These are phyloP conservation scores for Corchorus capsularis DNA, from an alignment of 345 rosid genomes.

Conservation along the genomic window DNA sequence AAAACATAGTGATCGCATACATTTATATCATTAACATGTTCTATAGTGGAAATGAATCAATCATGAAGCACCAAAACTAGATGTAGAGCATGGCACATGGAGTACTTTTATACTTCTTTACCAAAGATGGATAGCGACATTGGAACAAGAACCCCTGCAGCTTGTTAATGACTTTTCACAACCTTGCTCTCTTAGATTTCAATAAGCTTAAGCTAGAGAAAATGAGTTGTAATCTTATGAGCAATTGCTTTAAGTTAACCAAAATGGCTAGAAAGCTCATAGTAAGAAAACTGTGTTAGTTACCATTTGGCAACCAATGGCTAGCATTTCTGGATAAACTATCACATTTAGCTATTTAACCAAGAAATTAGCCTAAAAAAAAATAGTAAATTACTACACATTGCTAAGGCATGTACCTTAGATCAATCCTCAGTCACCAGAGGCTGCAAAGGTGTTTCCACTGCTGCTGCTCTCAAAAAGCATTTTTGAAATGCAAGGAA, in stretches of 20 bases:
- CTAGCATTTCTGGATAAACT: neutral
- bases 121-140: constrained; percentile 23
- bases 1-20: neutral
- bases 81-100: constrained; percentile 6
- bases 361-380: neutral
- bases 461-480: constrained; percentile 24
- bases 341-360: neutral
- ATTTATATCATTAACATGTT: neutral
- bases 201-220: neutral
- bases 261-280: neutral
- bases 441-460: constrained; percentile 30
- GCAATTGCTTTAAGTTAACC: neutral
- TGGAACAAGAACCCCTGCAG: neutral
- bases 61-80: neutral
- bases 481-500: constrained; percentile 39
- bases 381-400: neutral
- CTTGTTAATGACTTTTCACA: neutral
- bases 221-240: neutral
- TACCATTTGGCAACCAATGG: neutral
- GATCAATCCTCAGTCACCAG: constrained; percentile 32
- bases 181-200: neutral
- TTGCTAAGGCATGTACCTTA: constrained; percentile 26
- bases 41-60: neutral
- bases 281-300: neutral
- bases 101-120: constrained; percentile 1